These are phyloP conservation scores for Aaosphaeria arxii DNA, from an alignment of 2,329 filamentous ascomycete species.

Conservation along the genomic window DNA sequence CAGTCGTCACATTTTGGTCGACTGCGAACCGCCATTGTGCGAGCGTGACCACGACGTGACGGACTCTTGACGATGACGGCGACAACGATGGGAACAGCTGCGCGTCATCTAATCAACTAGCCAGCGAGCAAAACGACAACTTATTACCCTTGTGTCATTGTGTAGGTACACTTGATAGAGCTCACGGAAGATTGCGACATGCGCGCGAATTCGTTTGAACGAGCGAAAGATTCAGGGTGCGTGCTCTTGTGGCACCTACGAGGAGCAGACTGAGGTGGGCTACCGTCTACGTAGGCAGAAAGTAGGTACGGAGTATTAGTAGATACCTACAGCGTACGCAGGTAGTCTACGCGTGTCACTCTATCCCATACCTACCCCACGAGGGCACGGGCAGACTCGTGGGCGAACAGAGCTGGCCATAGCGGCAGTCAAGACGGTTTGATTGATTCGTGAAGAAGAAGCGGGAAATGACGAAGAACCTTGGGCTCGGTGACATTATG, in stretches of 20 bases:
- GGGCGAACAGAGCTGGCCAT: not conserved
- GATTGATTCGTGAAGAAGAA: conserved; percentile 2
- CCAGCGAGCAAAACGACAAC: too few relatives aligned
- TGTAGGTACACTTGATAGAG: too few relatives aligned
- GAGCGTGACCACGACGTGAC: conserved; percentile 5
- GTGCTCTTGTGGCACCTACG: not conserved
- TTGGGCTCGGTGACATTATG: not conserved
- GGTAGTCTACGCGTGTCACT: not conserved
- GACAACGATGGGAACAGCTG: not conserved
- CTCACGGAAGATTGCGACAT: too few relatives aligned
- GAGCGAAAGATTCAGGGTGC: not conserved
- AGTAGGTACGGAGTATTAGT: not conserved
- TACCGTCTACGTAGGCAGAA: not conserved
- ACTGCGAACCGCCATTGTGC: conserved; percentile 8
- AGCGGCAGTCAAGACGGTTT: not conserved
- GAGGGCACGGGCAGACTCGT: not conserved
- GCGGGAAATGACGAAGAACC: conserved; percentile 1
- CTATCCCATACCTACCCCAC: not conserved
- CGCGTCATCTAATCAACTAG: not conserved
- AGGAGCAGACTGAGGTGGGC: not conserved
- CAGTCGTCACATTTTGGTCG: not conserved
- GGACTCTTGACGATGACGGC: conserved; percentile 1
- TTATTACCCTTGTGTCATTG: too few relatives aligned
- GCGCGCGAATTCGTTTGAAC: not conserved
- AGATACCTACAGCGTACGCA: not conserved